Conservation (phyloP, 1,284 basidiomycete genomes). For the Apiotrichum akiyoshidainum region DNA sequence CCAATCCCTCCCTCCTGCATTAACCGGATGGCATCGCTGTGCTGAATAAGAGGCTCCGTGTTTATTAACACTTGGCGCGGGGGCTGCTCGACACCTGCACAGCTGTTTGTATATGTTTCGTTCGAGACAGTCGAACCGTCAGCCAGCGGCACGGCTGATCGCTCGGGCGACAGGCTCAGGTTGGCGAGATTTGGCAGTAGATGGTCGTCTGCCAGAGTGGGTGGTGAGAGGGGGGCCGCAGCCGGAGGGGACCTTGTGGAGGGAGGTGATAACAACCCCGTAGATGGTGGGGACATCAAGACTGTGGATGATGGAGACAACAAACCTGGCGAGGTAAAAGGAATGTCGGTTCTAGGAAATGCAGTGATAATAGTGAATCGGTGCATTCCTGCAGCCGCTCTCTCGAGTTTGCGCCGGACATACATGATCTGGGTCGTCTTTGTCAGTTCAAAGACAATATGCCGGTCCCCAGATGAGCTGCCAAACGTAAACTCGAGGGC, state of each 20-base stretch:
- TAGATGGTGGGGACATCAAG: too few relatives aligned
- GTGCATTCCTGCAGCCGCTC: conserved; percentile 24
- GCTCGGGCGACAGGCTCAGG: too few relatives aligned
- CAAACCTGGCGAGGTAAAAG: too few relatives aligned
- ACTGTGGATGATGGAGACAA: too few relatives aligned
- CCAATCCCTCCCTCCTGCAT: neutral
- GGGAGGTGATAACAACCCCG: too few relatives aligned
- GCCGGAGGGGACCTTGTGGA: too few relatives aligned
- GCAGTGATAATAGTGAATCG: conserved; percentile 37
- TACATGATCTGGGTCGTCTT: conserved; percentile 34
- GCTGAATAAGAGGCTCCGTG: neutral
- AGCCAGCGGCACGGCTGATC: too few relatives aligned
- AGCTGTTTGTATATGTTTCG: too few relatives aligned
- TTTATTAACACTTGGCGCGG: neutral
- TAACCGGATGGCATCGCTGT: neutral
- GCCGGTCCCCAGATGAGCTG: conserved; percentile 4
- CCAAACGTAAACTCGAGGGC: conserved; percentile 27
- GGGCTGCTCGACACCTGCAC: neutral
- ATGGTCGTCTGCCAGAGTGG: too few relatives aligned
- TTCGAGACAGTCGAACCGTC: too few relatives aligned
- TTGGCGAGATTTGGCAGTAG: too few relatives aligned
- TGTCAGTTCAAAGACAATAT: conserved; percentile 32
- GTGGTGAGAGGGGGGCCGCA: too few relatives aligned
- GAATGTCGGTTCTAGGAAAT: conserved; percentile 13
- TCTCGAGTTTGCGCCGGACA: conserved; percentile 1